These are phyloP conservation scores for Tricholoma terreum DNA, from an alignment of 768 basidiomycete genomes.

Conservation along the genomic window DNA sequence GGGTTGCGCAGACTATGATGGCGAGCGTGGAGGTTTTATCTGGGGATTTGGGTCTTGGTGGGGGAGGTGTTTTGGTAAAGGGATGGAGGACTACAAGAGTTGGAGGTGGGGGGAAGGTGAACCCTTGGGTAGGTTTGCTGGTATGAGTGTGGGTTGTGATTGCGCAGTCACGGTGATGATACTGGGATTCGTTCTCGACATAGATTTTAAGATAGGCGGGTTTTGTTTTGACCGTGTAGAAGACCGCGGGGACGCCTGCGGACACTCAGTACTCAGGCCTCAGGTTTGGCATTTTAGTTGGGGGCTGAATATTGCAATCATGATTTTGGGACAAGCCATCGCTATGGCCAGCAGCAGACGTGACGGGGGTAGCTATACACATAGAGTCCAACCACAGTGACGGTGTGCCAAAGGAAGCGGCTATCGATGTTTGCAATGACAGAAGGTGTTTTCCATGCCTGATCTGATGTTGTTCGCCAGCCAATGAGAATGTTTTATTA, in stretches of 20 bases:
- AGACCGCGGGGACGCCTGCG: constrained; percentile 5
- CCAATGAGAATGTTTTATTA: too few species aligned
- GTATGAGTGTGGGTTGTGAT: constrained; percentile 21
- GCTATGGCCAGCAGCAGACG: constrained; percentile 32
- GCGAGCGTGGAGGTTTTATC: too few species aligned
- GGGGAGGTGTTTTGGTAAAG: constrained; percentile 18
- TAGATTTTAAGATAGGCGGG: constrained; percentile 23
- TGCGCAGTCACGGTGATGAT: constrained; percentile 53
- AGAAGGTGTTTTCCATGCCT: too few species aligned
- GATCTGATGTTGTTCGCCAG: too few species aligned
- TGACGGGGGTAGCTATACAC: constrained; percentile 30
- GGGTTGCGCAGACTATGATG: too few species aligned
- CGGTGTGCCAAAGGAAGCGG: constrained; percentile 41
- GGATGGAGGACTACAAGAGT: constrained; percentile 45
- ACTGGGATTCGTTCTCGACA: constrained; percentile 34
- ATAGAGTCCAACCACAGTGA: constrained; percentile 42
- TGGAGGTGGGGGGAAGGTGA: constrained; percentile 51
- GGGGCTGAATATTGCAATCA: constrained; percentile 9
- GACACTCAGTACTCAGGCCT: too few species aligned
- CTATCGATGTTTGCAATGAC: too few species aligned
- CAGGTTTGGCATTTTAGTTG: constrained; percentile 18
- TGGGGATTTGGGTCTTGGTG: too few species aligned
- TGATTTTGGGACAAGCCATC: constrained; percentile 61
- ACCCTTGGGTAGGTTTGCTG: constrained; percentile 48
- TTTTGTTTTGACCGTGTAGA: constrained; percentile 20